Evolutionary conservation across 148 eudicot genomes (phyloP), one percentile per base, ranked within the genome.

Genomic region (Persicaria tinctoria): DNA sequence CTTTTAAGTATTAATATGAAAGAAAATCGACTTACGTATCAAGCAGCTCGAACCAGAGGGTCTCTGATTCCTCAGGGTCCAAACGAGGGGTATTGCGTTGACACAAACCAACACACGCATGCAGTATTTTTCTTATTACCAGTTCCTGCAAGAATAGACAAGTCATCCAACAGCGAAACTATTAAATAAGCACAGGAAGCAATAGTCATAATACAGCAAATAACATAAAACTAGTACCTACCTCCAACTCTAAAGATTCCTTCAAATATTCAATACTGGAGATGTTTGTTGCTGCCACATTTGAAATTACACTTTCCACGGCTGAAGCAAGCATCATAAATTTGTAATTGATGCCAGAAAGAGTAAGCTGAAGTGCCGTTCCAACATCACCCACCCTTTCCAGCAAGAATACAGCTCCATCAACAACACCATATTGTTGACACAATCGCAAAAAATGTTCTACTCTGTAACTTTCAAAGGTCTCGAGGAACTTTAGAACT

Each of bases 321-420:
- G 89, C 88, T 71, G 87, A 70, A 76, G 82, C 93, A 77, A 94
- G 98, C 85, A 84, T 78, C 64, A 74, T 32, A 66, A 90, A 89
- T 79, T 89, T 94, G 66, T 86, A 86, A 81, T 83, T 73, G 51
- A 94, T 86, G 74, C 80, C 82, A 84, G 92, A 90, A 62, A 94
- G 87, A 48, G 86, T 84, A 64, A 94, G 89, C 53, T 76, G 75
- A 81, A 94, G 96, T 47, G 98, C 97, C 74, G 84, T 92, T 75
- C 98, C 98, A 78, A 90, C 97, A 80, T 90, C 93, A 51, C 97
- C 98, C 80, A 89, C 97, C 81, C 93, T 89, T 87, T 94, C 98
- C 78, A 87, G 81, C 75, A 94, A 89, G 78, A 90, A 94, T 51
- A 92, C 93, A 75, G 98, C 87, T 17, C 93, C 98, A 84, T 94